phyloP scores from a whole-genome alignment of 169 alveolate genomes.

The Plasmodium gaboni region DNA sequence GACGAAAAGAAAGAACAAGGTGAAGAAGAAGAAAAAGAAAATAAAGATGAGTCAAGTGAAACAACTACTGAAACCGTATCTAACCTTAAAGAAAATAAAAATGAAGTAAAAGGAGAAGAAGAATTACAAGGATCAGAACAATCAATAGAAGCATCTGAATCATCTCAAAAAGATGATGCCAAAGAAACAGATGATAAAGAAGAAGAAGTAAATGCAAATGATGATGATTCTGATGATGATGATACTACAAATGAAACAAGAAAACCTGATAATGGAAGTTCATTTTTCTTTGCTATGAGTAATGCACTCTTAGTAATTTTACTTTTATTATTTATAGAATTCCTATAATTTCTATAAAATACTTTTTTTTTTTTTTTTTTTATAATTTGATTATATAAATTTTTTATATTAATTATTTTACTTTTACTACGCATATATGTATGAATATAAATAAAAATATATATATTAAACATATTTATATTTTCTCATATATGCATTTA shows the following conservation, averaged over 20 bases:
- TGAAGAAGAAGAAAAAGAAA: slow-evolving; percentile 8
- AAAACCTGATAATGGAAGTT: slow-evolving; percentile 6
- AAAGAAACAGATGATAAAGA: background rate
- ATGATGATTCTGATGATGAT: background rate
- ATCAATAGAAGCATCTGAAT: background rate
- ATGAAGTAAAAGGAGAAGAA: background rate
- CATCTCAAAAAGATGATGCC: background rate
- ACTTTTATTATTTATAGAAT: slow-evolving; percentile 8
- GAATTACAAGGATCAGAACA: background rate
- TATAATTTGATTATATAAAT: background rate
- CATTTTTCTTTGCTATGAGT: slow-evolving; percentile 15
- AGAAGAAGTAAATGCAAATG: background rate
- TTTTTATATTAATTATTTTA: too few species aligned
- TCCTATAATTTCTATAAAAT: slow-evolving; percentile 1
- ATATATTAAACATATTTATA: too few species aligned
- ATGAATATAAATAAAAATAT: too few species aligned
- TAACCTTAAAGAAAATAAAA: background rate
- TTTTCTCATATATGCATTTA: too few species aligned
- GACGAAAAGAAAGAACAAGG: slow-evolving; percentile 7
- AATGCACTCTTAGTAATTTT: slow-evolving; percentile 2
- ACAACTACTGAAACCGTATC: background rate
- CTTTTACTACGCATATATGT: too few species aligned
- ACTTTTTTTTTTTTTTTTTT: slow-evolving; percentile 20
- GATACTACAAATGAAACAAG: background rate
- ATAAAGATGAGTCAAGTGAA: background rate